phyloP scores from a whole-genome alignment of 176 grass and related monocot genomes.

The Puya raimondii region DNA sequence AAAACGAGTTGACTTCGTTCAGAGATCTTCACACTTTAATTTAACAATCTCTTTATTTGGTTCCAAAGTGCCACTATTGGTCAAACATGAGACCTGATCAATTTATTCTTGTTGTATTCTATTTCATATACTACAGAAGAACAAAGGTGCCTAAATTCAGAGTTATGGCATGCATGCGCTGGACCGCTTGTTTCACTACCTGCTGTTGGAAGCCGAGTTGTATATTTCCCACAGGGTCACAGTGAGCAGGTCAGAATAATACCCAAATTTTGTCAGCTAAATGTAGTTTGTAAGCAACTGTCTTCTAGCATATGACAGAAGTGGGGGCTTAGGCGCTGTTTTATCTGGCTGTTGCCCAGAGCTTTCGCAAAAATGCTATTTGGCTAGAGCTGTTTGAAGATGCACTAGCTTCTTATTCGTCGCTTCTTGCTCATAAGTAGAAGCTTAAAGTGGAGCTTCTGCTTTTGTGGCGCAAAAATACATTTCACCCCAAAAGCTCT shows the following conservation, averaged over 20 bases:
- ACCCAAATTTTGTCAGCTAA: neutral
- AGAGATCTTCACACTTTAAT: no score
- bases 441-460: no score
- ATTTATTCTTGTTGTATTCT: constrained; percentile 4
- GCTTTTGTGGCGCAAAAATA: no score
- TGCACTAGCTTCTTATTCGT: no score
- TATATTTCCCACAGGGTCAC: constrained; percentile 98
- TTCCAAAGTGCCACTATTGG: neutral
- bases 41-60: no score
- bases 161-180: constrained; percentile 99
- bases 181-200: constrained; percentile 92
- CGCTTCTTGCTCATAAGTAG: no score
- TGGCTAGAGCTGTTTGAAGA: no score
- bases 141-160: constrained; percentile 80
- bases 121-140: constrained; percentile 54
- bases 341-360: no score
- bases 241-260: constrained; percentile 67
- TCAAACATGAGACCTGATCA: neutral
- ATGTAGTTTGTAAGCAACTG: neutral
- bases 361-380: no score
- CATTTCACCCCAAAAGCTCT: no score
- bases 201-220: constrained; percentile 69
- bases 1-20: no score
- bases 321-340: neutral
- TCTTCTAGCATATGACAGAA: neutral